Evolutionary conservation across 192 early-diverging fungal species (phyloP), one percentile per base, ranked within the genome.

Genomic region (Podila horticola): DNA sequence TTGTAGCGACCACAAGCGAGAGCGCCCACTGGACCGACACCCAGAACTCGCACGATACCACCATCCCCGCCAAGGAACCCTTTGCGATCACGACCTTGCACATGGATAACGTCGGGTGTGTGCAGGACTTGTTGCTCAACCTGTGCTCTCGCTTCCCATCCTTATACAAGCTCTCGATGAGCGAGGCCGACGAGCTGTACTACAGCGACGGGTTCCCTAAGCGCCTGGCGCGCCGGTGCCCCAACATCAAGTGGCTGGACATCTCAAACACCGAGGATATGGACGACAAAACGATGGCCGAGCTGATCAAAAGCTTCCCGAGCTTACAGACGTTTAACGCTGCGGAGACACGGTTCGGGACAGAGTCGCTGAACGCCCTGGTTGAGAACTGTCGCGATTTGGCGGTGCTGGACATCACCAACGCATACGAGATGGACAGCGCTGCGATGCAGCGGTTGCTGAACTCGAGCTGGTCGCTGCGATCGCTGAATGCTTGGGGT

Each of bases 111-210:
- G 74, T 69, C 15, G 58, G 52, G 0, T 76, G 74, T 22, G 50
- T 22, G 3, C 67, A 76, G 13, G 74, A 76, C n/a, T 30, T 70
- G 10, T 11, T 70, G 12, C 67, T 76, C 28, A 64, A 69, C 38
- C 68, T 76, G 20, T 30, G 20, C 62, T 69, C 67, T n/a, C 74
- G 74, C 5, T 76, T 76, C 31, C 74, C 74, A 0, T 30, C 50
- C 5, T 67, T 76, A 0, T 64, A 31, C 19, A 62, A 34, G 2
- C 68, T 76, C 24, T 70, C 74, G 22, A 49, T 76, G 9, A 8
- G 45, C 24, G 60, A 66, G 19, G 20, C 68, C 0, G 31, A 31
- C 4, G 74, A 76, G 19, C 48, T 70, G 0, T 76, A 76, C 58
- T 70, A 60, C 28, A 41, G 55, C 26, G 8, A 34, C 9, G 62